Evolutionary conservation across 2,329 filamentous ascomycete species (phyloP), one percentile per base, ranked within the genome.

Genomic region (Aureobasidium uvarum): DNA sequence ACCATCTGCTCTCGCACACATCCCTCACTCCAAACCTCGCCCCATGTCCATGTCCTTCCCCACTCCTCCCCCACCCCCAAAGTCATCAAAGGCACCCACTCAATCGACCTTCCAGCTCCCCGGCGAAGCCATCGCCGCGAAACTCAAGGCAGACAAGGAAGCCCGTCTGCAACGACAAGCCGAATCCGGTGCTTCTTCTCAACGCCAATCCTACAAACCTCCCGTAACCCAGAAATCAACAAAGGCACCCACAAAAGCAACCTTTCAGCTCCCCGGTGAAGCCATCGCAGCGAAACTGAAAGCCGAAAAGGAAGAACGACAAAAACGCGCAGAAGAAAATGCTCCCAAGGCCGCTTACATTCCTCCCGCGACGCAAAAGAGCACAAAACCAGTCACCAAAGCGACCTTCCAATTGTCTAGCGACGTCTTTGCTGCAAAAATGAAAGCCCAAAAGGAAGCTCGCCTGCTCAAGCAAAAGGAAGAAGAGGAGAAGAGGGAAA

Each of bases 211-310:
- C 10, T 55, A 46, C 51, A 48, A 56, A 23, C 39, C 51, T 4
- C 62, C 51, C 62, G 16, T 7, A 41, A 10, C 50, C 41, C 10
- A 64, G 33, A 36, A 76, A 66, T 73, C 38, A 8, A 51, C 50
- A n/a, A 36, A 60, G 20, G 46, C 39, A n/a, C 46, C 45, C 16
- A 66, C 48, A 14, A 31, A 20, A 39, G 23, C 33, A 18, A 81
- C 75, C 2, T 85, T 85, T 69, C 75, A 80, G 56, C 77, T 85
- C 0, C 82, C 83, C 1, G 83, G 83, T 16, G 82, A 84, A 68
- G 80, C 77, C 18, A 75, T 84, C 6, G 81, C 83, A 3, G 81
- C 81, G 6, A 84, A 81, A 68, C 72, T 84, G 20, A 83, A 80
- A 69, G 81, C 79, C 10, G 77, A 80, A 25, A 77, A 79, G 54